These are phyloP conservation scores for Dothiorella sarmentorum DNA, from an alignment of 2,329 filamentous ascomycete genomes.

Conservation along the genomic window DNA sequence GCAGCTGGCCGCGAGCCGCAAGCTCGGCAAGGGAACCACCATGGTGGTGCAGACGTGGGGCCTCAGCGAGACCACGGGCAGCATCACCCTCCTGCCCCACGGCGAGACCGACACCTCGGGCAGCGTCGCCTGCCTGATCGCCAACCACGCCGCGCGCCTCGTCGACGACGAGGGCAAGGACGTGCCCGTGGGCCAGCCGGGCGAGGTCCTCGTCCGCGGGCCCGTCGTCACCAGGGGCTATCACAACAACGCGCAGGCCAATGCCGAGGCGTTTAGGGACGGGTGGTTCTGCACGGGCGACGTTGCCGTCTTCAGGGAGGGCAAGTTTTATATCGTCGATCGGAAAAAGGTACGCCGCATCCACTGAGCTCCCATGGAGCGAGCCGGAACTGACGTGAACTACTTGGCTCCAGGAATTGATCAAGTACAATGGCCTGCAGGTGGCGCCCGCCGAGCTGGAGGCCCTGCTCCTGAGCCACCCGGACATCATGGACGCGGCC, in stretches of 20 bases:
- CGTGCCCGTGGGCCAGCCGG: slow-evolving; percentile 29
- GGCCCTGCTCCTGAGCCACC: slow-evolving; percentile 42
- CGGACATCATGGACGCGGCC: slow-evolving; percentile 42
- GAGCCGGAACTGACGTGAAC: neutral
- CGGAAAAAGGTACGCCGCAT: slow-evolving; percentile 29
- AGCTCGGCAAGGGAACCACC: slow-evolving; percentile 42
- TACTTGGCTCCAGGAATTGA: slow-evolving; percentile 48
- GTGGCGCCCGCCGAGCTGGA: slow-evolving; percentile 50
- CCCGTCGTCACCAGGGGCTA: slow-evolving; percentile 39
- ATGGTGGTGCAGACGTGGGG: slow-evolving; percentile 56
- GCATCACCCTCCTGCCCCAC: slow-evolving; percentile 33
- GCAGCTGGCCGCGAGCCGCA: slow-evolving; percentile 47
- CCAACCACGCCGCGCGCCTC: slow-evolving; percentile 33
- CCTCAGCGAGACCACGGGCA: slow-evolving; percentile 51
- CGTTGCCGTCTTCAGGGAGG: slow-evolving; percentile 33
- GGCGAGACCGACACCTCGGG: slow-evolving; percentile 34
- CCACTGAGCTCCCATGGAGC: too few relatives aligned
- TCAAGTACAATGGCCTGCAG: slow-evolving; percentile 51
- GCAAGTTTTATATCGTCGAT: slow-evolving; percentile 43
- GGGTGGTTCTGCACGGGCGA: slow-evolving; percentile 42
- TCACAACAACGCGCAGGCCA: slow-evolving; percentile 33
- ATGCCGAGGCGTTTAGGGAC: slow-evolving; percentile 28
- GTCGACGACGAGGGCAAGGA: slow-evolving; percentile 34
- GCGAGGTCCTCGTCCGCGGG: slow-evolving; percentile 36
- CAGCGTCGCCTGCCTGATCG: slow-evolving; percentile 44